phyloP scores from a whole-genome alignment of 1,284 basidiomycete species.

The Cryptococcus sp. region DNA sequence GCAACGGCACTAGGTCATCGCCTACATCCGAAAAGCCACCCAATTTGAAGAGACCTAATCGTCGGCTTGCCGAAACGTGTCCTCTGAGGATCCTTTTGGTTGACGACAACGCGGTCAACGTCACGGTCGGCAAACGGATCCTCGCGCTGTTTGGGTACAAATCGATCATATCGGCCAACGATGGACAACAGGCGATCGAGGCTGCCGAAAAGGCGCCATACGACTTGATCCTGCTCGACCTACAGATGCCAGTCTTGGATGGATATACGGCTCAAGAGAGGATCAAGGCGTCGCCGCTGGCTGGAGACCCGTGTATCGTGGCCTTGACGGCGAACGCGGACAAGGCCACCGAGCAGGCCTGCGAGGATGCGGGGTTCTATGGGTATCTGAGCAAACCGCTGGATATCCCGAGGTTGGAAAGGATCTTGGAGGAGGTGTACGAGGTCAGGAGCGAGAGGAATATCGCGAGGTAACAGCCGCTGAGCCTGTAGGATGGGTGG shows the following conservation, averaged over 20 bases:
- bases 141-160: conserved; percentile 41
- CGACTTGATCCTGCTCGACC: conserved; percentile 41
- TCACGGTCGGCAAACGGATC: conserved; percentile 34
- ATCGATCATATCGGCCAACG: conserved; percentile 25
- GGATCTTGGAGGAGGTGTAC: conserved; percentile 13
- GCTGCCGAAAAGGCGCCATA: conserved; percentile 29
- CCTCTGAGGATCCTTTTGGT: conserved; percentile 41
- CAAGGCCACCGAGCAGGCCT: conserved; percentile 28
- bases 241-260: conserved; percentile 43
- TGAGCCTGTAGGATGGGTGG: too few species aligned
- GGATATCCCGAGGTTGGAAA: conserved; percentile 25
- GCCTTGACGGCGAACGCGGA: conserved; percentile 43
- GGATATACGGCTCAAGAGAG: conserved; percentile 31
- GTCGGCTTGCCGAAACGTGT: conserved; percentile 6
- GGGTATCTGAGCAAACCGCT: conserved; percentile 39
- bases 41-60: conserved; percentile 5
- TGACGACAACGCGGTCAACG: conserved; percentile 43
- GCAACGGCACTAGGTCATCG: neutral
- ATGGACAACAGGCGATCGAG: conserved; percentile 39
- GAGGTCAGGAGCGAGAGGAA: conserved; percentile 3
- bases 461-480: neutral
- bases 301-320: conserved; percentile 34
- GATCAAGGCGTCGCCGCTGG: conserved; percentile 26
- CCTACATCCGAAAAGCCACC: conserved; percentile 2
- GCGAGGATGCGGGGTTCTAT: conserved; percentile 29